Percentiles rank a stretch among this genome's conserved stretches.
Conservation (phyloP, 2,329 filamentous ascomycete genomes). For the Trichoderma koningiopsis region DNA sequence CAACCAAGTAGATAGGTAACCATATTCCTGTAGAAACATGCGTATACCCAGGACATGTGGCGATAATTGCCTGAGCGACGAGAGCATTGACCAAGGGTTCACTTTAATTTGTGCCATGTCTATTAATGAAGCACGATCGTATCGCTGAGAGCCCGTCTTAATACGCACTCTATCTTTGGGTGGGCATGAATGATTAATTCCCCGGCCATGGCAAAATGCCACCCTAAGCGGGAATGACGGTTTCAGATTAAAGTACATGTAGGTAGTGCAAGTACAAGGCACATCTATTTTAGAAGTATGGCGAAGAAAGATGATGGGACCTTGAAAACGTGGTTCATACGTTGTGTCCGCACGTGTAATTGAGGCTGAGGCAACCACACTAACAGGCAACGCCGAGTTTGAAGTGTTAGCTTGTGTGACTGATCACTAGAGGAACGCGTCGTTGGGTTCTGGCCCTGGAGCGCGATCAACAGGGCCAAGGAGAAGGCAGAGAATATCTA, state of each 20-base stretch:
- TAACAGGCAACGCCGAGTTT: neutral
- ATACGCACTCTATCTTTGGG: neutral
- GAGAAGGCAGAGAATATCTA: neutral
- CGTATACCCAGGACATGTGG: neutral
- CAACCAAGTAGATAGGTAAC: too few relatives aligned
- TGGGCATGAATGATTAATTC: constrained; percentile 9
- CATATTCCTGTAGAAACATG: neutral
- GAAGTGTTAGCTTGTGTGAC: constrained; percentile 8
- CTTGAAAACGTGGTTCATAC: neutral
- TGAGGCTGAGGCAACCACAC: neutral
- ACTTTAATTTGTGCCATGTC: neutral
- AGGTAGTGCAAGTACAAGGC: neutral
- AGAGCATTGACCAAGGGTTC: constrained; percentile 13
- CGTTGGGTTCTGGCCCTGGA: neutral
- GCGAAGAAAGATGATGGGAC: neutral
- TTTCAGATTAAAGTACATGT: neutral
- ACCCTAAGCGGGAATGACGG: neutral
- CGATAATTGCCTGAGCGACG: constrained; percentile 7
- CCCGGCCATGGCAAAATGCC: neutral
- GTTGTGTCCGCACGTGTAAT: constrained; percentile 1
- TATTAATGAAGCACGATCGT: neutral
- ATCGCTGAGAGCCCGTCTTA: neutral
- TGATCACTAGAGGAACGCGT: constrained; percentile 2
- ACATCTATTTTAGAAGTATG: neutral
- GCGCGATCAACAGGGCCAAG: constrained; percentile 2